Evolutionary conservation across 2,329 filamentous ascomycete genomes (phyloP).

Genomic region (Fusarium robinianum): DNA sequence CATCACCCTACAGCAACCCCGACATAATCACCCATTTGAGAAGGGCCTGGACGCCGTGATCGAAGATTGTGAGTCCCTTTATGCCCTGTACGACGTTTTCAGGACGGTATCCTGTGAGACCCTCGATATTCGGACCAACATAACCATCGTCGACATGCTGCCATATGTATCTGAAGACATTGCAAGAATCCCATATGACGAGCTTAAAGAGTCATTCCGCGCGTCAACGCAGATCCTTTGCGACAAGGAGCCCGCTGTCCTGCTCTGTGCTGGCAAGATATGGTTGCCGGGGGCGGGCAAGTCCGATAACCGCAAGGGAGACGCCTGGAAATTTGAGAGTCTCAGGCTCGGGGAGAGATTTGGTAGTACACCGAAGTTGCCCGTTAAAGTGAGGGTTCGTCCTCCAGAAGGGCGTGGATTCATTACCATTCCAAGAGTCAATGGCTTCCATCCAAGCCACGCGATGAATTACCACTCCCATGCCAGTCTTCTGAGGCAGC

Average conservation of each 20-base stretch:
- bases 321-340: conserved; percentile 16
- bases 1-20: conserved; percentile 25
- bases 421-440: conserved; percentile 18
- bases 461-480: conserved; percentile 25
- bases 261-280: conserved; percentile 22
- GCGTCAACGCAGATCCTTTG: too few relatives aligned
- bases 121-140: conserved; percentile 8
- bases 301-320: conserved; percentile 10
- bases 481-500: too few relatives aligned
- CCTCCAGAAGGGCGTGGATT: too few relatives aligned
- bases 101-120: conserved; percentile 8
- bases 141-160: conserved; percentile 18
- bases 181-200: too few relatives aligned
- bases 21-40: conserved; percentile 20
- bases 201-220: too few relatives aligned
- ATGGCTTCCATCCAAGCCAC: conserved; percentile 25
- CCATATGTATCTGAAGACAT: conserved; percentile 7
- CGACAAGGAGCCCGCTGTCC: conserved; percentile 15
- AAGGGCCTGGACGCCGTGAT: conserved; percentile 22
- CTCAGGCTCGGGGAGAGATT: conserved; percentile 11
- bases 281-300: too few relatives aligned
- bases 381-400: too few relatives aligned
- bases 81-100: conserved; percentile 14
- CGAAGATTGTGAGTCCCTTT: conserved; percentile 19
- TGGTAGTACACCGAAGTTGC: too few relatives aligned